Base-by-base conservation (phyloP, 805 yeast species). In the Saccharomyces eubayanus region DNA sequence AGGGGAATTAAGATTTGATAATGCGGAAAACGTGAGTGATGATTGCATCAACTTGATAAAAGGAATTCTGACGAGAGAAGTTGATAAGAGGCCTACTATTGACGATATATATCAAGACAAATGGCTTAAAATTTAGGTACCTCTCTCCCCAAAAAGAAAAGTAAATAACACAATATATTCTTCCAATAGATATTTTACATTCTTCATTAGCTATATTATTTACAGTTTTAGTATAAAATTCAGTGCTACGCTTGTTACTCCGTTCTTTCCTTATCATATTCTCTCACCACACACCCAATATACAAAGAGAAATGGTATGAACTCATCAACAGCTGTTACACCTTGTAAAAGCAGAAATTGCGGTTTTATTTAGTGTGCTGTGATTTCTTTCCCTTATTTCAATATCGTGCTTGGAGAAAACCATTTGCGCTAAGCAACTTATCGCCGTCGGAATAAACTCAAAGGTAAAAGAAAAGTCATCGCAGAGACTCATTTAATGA, bases 31-130 rank as follows among this genome's bases (percentile, higher is more conserved):
- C 2, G 76, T 82, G 28, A 81, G 87, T 62, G 82, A 78, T 0
- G 78, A 73, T 2, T 81, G 90, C 59, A 70, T 80, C 28, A 74
- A 74, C 5, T 73, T 91, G 64, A 85, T 91, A 36, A 73, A 73
- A 53, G 73, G 64, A 60, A 87, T 91, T 49, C 74, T 91, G 56
- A 80, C 80, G 8, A 77, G 91, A 47, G 84, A 85, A 52, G 74
- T 85, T n/a, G 72, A 73, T 3, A 62, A 76, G 50, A 77, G 98
- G 59, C 96, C 96, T 0, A 78, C 85, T 0, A 84, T 90, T 72
- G 77, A 82, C 24, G 85, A 83, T 29, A 81, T 91, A 12, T 72
- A 77, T 43, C 77, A 80, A 29, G 88, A 88, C 64, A 72, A 68
- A 12, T 91, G 97, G 97, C 63, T 84, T 31, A 59, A 62, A 49